These are phyloP conservation scores for Tilletia caries DNA, from an alignment of 1,284 basidiomycete species.

Conservation along the genomic window DNA sequence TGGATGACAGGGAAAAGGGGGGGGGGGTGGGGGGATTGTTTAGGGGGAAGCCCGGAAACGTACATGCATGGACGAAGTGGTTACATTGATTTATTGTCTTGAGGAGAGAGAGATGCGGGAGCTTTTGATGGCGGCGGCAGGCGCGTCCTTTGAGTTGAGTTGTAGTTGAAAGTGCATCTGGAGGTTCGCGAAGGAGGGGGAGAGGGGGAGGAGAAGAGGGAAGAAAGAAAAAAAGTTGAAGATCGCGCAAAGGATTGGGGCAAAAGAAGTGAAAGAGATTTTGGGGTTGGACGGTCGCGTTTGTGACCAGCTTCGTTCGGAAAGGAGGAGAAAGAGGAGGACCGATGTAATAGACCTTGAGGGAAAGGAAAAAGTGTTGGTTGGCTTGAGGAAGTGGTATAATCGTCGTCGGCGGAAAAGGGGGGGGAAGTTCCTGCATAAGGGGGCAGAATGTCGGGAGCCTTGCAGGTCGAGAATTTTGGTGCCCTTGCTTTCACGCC, in stretches of 20 bases:
- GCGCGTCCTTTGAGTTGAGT: background rate
- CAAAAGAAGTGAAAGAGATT: background rate
- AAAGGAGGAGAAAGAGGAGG: too few relatives aligned
- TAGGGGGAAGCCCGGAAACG: background rate
- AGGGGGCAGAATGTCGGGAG: background rate
- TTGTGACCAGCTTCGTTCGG: too few relatives aligned
- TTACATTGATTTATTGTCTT: background rate
- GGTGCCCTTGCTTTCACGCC: background rate
- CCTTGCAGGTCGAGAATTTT: background rate
- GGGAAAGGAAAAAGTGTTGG: background rate
- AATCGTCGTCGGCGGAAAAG: too few relatives aligned
- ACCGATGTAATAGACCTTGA: background rate
- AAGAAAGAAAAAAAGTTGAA: background rate
- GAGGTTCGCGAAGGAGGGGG: background rate
- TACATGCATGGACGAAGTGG: slow-evolving; percentile 14
- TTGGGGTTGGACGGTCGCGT: background rate
- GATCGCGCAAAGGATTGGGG: background rate
- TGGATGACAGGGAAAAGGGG: too few relatives aligned
- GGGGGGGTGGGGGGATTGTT: too few relatives aligned
- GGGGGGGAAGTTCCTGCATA: background rate
- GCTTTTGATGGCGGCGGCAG: background rate
- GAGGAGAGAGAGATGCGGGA: too few relatives aligned
- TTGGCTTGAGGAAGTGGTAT: background rate
- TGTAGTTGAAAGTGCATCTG: background rate
- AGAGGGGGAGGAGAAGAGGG: too few relatives aligned